phyloP scores from a whole-genome alignment of 169 alveolate genomes.

The Plasmodium malariae region DNA sequence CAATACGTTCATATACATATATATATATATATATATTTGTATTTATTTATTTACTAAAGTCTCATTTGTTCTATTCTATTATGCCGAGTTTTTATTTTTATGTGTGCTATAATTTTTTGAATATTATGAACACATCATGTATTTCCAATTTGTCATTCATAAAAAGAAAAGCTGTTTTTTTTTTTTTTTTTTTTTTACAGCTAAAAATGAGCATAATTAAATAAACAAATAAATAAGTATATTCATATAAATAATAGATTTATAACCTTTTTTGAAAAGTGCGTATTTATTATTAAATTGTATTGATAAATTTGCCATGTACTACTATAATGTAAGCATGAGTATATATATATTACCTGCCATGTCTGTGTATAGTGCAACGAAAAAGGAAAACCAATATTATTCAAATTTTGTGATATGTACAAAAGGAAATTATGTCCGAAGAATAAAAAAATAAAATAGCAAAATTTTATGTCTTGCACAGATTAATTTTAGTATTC shows the following conservation, averaged over 20 bases:
- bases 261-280: too few species aligned
- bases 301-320: too few species aligned
- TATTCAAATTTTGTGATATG: neutral
- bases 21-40: constrained; percentile 2
- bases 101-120: neutral
- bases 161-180: constrained; percentile 7
- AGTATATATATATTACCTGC: too few species aligned
- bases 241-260: neutral
- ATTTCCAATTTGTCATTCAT: too few species aligned
- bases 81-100: neutral
- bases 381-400: neutral
- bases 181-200: constrained; percentile 22
- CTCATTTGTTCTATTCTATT: neutral
- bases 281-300: too few species aligned
- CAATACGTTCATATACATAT: neutral
- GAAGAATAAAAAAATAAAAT: neutral
- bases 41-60: neutral
- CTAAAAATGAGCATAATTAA: constrained; percentile 2
- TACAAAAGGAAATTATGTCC: neutral
- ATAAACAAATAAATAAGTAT: constrained; percentile 16
- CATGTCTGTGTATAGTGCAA: too few species aligned
- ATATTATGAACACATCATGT: neutral
- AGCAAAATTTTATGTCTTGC: constrained; percentile 3
- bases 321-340: too few species aligned
- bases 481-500: neutral